Base-by-base conservation (phyloP, 192 early-diverging fungal species). In the Coemansia sp. region DNA sequence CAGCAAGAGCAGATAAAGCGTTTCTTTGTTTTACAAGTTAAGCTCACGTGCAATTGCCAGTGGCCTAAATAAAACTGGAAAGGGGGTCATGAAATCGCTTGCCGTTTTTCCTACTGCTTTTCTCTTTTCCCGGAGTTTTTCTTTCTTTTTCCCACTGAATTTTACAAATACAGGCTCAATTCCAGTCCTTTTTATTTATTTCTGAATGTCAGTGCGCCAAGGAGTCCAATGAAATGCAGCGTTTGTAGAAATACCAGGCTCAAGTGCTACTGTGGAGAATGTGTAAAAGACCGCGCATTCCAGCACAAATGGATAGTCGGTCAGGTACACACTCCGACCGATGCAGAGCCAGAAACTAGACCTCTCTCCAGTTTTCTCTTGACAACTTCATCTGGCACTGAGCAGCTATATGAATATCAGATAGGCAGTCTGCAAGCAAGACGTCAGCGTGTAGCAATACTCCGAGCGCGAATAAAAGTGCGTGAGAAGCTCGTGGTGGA, bases 191-290 rank as follows among this genome's bases (percentile, higher is more conserved):
- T 31, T 30, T 10, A 18, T 57, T 57, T 57, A 8, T 30, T 21
- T 57, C n/a, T 33, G 29, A 29, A 57, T 23, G 37, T 15, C 37
- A 7, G 37, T 15, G 15, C 37, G 48, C 55, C 25, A 34, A 10
- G 18, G 30, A 0, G 25, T n/a, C 53, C 28, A 45, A 84, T 84
- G 82, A 69, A 84, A 75, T 84, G 82, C 67, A 46, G 64, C 55
- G 61, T 71, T 21, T 84, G 82, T 51, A 72, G 59, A 26, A 58
- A 60, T 15, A 33, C 37, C 23, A 72, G 58, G 40, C 35, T 60
- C 43, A 68, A 61, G 25, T 58, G 63, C 61, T 84, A 76, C 55
- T 84, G 82, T 56, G 66, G 61, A 18, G 61, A 46, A 9, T 84
- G 82, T 58, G 61, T 84, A 5, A 66, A 68, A 28, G 82, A 84